Evolutionary conservation across 2,329 filamentous ascomycete genomes (phyloP).

Genomic region (Curvularia sp.): DNA sequence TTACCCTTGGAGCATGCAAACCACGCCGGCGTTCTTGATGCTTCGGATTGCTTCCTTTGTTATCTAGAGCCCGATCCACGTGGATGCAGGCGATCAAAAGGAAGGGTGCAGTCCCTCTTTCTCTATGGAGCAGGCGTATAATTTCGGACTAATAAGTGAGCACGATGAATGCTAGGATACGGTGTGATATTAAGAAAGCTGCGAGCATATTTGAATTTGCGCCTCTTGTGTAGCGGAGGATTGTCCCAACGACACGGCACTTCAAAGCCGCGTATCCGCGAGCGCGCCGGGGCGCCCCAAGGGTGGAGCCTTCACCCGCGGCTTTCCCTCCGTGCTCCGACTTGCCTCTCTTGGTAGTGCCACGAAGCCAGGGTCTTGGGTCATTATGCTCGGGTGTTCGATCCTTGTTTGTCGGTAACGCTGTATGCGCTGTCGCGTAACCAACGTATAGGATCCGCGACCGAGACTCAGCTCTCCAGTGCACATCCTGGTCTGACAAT

Average conservation of each 20-base stretch:
- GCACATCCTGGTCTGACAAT: background rate
- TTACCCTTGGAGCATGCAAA: conserved; percentile 7
- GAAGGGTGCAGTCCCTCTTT: background rate
- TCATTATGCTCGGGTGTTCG: conserved; percentile 6
- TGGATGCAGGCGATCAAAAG: background rate
- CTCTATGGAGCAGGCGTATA: background rate
- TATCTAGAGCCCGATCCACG: background rate
- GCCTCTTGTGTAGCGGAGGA: conserved; percentile 14
- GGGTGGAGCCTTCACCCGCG: conserved; percentile 16
- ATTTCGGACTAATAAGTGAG: background rate
- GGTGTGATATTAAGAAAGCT: conserved; percentile 6
- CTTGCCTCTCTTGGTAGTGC: conserved; percentile 18
- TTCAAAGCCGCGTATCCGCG: conserved; percentile 14
- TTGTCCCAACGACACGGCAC: conserved; percentile 20
- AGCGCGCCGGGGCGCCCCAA: conserved; percentile 3
- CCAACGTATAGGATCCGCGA: background rate
- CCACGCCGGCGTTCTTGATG: background rate
- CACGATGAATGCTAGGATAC: background rate
- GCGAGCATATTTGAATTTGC: conserved; percentile 11
- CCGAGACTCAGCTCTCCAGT: background rate
- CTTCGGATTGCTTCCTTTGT: conserved; percentile 1
- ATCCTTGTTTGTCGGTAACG: conserved; percentile 5
- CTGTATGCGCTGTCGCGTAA: conserved; percentile 7
- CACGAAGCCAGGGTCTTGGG: conserved; percentile 3
- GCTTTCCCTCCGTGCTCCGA: conserved; percentile 19